Conservation (phyloP, 257 asterid species). For the Agastache rugosa region DNA sequence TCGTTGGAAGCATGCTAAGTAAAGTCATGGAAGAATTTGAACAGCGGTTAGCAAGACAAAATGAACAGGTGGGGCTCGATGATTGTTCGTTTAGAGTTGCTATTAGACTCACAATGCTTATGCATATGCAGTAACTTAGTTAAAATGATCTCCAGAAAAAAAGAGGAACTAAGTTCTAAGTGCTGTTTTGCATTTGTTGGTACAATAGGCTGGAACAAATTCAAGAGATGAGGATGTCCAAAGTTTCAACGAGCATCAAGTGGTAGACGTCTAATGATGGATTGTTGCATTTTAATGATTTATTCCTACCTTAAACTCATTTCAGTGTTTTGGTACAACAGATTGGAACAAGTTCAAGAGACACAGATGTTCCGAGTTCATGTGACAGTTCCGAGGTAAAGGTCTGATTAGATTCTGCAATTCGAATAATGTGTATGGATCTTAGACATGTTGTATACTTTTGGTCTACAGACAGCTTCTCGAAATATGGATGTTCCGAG, state of each 20-base stretch:
- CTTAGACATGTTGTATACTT: constrained; percentile 24
- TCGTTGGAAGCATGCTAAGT: constrained; percentile 74
- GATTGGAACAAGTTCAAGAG: constrained; percentile 43
- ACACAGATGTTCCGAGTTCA: constrained; percentile 34
- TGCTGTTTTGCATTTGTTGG: constrained; percentile 26
- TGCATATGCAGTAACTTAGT: neutral
- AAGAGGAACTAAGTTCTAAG: neutral
- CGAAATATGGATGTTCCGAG: constrained; percentile 35
- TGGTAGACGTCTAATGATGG: constrained; percentile 42
- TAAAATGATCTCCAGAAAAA: constrained; percentile 10
- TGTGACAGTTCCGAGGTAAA: constrained; percentile 35
- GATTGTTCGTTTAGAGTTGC: constrained; percentile 4
- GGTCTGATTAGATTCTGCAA: constrained; percentile 40
- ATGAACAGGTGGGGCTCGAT: constrained; percentile 54
- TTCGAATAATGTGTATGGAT: constrained; percentile 4
- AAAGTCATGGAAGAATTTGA: constrained; percentile 82
- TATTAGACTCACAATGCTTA: neutral
- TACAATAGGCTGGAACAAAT: constrained; percentile 45
- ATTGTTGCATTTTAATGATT: constrained; percentile 23
- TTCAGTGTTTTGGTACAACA: constrained; percentile 37
- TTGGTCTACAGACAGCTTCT: constrained; percentile 38
- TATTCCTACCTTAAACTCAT: neutral
- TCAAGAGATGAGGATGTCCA: constrained; percentile 35
- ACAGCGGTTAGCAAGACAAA: constrained; percentile 51
- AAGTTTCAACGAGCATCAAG: constrained; percentile 35